A percentile compares a stretch with the other conserved stretches of the same genome.
Evolutionary conservation across 352 stramenopile species (phyloP).

Genomic region (Phytophthora fragariae): DNA sequence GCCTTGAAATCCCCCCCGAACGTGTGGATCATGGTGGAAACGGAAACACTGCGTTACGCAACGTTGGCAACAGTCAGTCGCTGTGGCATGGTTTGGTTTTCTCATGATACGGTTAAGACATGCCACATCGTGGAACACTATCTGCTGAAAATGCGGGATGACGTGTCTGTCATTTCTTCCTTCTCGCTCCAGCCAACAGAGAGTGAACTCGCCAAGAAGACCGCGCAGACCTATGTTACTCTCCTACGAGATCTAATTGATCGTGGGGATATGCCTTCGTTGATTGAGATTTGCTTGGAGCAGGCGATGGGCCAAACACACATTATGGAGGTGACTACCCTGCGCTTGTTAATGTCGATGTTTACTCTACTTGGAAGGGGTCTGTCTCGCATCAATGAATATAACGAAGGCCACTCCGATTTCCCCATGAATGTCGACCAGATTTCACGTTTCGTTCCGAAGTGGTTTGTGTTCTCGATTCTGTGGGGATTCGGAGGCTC

Average conservation of each 20-base stretch:
- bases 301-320: constrained; percentile 92
- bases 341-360: constrained; percentile 96
- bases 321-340: constrained; percentile 96
- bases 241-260: constrained; percentile 67
- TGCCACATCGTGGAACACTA: constrained; percentile 92
- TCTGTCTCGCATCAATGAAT: constrained; percentile 96
- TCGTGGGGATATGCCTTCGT: constrained; percentile 61
- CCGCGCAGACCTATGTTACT: constrained; percentile 71
- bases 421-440: constrained; percentile 98
- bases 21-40: constrained; percentile 99
- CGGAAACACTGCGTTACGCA: constrained; percentile 98
- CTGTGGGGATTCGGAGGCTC: constrained; percentile 99
- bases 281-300: constrained; percentile 94
- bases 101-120: constrained; percentile 94
- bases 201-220: constrained; percentile 70
- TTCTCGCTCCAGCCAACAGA: constrained; percentile 77
- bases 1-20: constrained; percentile 98
- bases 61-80: constrained; percentile 99
- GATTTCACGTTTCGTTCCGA: constrained; percentile 95
- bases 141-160: constrained; percentile 74
- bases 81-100: constrained; percentile 99
- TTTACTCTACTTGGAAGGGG: constrained; percentile 96
- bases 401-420: constrained; percentile 99
- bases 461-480: constrained; percentile 98
- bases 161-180: constrained; percentile 65